A percentile compares a stretch with the other conserved stretches of the same genome.
Conservation (phyloP, 805 yeast genomes). For the Candida parachauliodes region DNA sequence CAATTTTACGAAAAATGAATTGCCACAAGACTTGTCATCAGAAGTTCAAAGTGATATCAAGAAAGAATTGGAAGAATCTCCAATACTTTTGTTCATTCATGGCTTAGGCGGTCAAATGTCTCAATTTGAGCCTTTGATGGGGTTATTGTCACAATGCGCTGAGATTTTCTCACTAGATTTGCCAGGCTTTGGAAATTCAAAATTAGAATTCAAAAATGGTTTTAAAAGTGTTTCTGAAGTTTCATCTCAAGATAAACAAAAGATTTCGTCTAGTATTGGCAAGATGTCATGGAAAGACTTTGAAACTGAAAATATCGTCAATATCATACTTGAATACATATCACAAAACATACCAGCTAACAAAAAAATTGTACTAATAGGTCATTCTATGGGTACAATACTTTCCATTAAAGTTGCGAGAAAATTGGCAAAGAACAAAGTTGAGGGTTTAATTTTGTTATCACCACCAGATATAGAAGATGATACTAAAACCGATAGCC, state of each 20-base stretch:
- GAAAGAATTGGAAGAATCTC: slow-evolving; percentile 44
- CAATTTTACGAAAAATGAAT: slow-evolving; percentile 25
- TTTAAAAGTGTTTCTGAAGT: slow-evolving; percentile 18
- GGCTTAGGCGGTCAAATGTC: slow-evolving; percentile 90
- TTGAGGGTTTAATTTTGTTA: slow-evolving; percentile 47
- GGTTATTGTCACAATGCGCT: slow-evolving; percentile 56
- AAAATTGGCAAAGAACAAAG: slow-evolving; percentile 31
- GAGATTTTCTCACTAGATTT: slow-evolving; percentile 71
- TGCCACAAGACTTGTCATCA: slow-evolving; percentile 13
- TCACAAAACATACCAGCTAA: slow-evolving; percentile 33
- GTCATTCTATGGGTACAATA: slow-evolving; percentile 75
- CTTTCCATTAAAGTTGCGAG: slow-evolving; percentile 45
- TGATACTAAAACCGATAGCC: slow-evolving; percentile 12
- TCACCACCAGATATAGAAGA: slow-evolving; percentile 45
- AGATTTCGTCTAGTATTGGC: slow-evolving; percentile 25
- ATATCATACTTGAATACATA: slow-evolving; percentile 35
- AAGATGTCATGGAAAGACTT: slow-evolving; percentile 41
- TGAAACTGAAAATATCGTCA: slow-evolving; percentile 38
- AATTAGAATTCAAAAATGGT: slow-evolving; percentile 14
- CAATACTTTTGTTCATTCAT: slow-evolving; percentile 67
- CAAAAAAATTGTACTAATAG: slow-evolving; percentile 48
- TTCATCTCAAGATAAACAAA: slow-evolving; percentile 27
- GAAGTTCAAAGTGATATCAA: slow-evolving; percentile 18
- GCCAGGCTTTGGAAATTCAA: slow-evolving; percentile 80
- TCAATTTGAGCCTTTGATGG: slow-evolving; percentile 75